phyloP scores from a whole-genome alignment of 2,329 filamentous ascomycete genomes.

The Colletotrichum agaves region DNA sequence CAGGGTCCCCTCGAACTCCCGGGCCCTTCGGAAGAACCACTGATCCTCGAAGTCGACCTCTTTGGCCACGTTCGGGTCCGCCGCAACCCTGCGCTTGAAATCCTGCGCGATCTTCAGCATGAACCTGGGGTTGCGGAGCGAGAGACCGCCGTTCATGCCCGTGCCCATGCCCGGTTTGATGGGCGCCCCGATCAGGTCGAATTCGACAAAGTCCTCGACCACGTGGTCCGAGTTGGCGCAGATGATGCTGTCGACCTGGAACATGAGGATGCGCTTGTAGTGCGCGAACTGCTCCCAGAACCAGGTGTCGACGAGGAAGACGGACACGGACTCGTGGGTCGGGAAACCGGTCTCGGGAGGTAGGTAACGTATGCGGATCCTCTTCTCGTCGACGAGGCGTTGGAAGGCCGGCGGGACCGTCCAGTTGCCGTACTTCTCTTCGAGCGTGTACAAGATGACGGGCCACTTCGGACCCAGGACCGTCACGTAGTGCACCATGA shows the following conservation, averaged over 20 bases:
- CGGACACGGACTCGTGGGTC: conserved; percentile 46
- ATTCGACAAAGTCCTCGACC: conserved; percentile 50
- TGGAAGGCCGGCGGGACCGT: conserved; percentile 43
- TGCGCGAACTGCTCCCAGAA: conserved; percentile 51
- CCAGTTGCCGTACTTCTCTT: conserved; percentile 38
- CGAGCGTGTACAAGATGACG: conserved; percentile 54
- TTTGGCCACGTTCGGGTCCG: neutral
- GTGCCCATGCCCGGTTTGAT: conserved; percentile 39
- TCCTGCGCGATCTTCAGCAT: conserved; percentile 40
- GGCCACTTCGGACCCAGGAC: conserved; percentile 58
- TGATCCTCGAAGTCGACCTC: conserved; percentile 41
- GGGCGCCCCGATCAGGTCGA: conserved; percentile 49
- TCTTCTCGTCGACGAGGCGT: conserved; percentile 46
- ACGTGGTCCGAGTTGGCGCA: conserved; percentile 45
- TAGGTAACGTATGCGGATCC: conserved; percentile 52
- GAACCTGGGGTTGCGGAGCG: conserved; percentile 45
- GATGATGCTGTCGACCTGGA: conserved; percentile 53
- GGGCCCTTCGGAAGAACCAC: conserved; percentile 44
- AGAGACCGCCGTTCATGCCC: conserved; percentile 47
- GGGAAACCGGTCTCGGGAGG: conserved; percentile 48
- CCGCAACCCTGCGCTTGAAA: neutral
- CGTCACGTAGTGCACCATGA: conserved; percentile 51
- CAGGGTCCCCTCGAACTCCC: conserved; percentile 36
- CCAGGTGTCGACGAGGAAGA: conserved; percentile 42
- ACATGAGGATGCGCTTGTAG: conserved; percentile 49